A percentile compares a stretch with the other conserved stretches of the same genome.
Evolutionary conservation across 2,329 filamentous ascomycete genomes (phyloP).

Genomic region (Hymenoscyphus linearis): DNA sequence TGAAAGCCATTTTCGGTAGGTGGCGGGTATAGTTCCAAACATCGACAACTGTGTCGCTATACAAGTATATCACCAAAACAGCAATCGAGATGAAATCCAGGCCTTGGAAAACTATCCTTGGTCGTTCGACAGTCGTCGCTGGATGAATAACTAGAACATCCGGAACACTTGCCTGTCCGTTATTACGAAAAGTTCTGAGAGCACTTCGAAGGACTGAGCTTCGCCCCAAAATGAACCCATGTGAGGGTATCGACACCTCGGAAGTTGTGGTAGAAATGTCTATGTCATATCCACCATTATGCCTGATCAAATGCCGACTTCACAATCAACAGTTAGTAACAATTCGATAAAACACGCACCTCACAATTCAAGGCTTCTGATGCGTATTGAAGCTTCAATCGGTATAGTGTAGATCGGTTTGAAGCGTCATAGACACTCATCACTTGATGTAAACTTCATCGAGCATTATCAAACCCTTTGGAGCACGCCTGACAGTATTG

Average conservation of each 20-base stretch:
- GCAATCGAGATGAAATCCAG: conserved; percentile 74
- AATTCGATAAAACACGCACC: background rate
- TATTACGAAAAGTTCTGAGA: conserved; percentile 51
- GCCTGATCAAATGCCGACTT: conserved; percentile 40
- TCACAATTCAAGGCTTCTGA: background rate
- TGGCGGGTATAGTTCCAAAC: conserved; percentile 75
- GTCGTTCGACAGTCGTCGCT: conserved; percentile 33
- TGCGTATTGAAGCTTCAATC: background rate
- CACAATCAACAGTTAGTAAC: background rate
- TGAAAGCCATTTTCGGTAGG: conserved; percentile 58
- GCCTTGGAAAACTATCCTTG: conserved; percentile 59
- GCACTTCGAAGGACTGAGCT: conserved; percentile 63
- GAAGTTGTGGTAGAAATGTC: conserved; percentile 56
- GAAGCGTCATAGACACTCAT: background rate
- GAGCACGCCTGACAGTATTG: background rate
- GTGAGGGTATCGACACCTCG: conserved; percentile 69
- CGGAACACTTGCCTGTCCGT: conserved; percentile 49
- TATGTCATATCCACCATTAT: conserved; percentile 34
- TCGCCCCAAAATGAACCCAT: conserved; percentile 74
- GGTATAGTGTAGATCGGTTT: background rate
- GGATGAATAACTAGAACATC: conserved; percentile 55
- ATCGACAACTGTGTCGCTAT: conserved; percentile 74
- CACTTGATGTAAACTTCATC: background rate
- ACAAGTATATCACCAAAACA: conserved; percentile 74
- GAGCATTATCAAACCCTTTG: background rate